Percentiles rank a stretch among this genome's conserved stretches.
Conservation (phyloP, 495 filamentous ascomycete species). For the Penicillium bialowiezense region DNA sequence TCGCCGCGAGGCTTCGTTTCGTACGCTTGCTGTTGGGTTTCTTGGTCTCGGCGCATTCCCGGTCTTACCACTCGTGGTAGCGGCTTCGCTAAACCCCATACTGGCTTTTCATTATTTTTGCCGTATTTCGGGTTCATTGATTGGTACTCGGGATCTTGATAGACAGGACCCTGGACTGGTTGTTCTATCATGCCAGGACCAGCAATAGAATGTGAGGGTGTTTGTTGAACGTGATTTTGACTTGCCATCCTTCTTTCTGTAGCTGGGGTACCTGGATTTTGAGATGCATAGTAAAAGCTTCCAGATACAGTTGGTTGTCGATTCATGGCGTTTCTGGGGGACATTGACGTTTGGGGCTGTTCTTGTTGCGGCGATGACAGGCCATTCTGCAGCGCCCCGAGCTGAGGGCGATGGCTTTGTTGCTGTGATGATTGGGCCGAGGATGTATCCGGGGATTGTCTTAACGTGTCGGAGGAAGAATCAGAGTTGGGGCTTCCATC, state of each 20-base stretch:
- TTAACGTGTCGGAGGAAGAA: background rate
- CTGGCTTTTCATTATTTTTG: conserved; percentile 12
- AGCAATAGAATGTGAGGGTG: conserved; percentile 10
- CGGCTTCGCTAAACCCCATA: conserved; percentile 31
- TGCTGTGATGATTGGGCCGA: background rate
- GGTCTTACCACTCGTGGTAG: conserved; percentile 30
- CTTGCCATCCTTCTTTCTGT: background rate
- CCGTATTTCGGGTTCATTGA: conserved; percentile 22
- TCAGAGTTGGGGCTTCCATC: background rate
- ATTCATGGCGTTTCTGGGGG: background rate
- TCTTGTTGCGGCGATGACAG: background rate
- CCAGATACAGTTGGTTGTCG: conserved; percentile 12
- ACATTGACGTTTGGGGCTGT: background rate
- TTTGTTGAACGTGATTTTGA: conserved; percentile 1
- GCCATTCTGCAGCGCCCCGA: background rate
- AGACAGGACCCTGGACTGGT: conserved; percentile 7
- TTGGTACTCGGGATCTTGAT: conserved; percentile 21
- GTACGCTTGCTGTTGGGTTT: conserved; percentile 3
- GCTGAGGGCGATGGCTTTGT: background rate
- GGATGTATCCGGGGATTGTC: background rate
- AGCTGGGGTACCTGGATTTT: background rate
- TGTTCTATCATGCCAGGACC: background rate
- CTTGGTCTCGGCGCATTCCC: conserved; percentile 18
- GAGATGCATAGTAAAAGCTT: conserved; percentile 6
- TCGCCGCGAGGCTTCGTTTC: conserved; percentile 4